A percentile compares a stretch with the other conserved stretches of the same genome.
Conservation (phyloP, 306 rosid species). For the Dryas octopetala region DNA sequence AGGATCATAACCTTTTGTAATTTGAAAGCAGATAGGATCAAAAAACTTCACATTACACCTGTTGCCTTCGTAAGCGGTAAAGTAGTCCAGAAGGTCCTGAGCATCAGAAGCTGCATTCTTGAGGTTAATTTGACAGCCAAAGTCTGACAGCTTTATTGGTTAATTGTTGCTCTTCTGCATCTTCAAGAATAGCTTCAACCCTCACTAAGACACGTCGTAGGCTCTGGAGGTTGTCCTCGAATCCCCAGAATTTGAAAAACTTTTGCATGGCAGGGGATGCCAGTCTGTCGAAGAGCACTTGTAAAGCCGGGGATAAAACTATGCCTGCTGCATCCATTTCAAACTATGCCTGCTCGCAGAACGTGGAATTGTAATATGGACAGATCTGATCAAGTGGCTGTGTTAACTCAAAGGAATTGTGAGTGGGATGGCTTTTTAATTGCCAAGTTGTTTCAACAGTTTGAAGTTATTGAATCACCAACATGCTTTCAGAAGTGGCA, state of each 20-base stretch:
- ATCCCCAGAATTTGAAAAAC: background rate
- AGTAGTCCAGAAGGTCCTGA: background rate
- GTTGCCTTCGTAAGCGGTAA: background rate
- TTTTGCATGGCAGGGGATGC: slow-evolving; percentile 7
- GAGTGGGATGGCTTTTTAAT: no score
- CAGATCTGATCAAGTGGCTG: no score
- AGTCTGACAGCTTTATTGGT: background rate
- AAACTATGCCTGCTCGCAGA: no score
- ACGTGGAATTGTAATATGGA: no score
- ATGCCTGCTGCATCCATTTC: no score
- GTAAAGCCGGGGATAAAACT: slow-evolving; percentile 12
- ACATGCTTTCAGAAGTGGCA: no score
- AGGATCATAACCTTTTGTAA: background rate
- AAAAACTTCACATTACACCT: background rate
- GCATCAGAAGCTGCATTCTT: background rate
- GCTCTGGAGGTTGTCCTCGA: background rate
- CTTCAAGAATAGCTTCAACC: slow-evolving; percentile 15
- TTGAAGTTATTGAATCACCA: no score
- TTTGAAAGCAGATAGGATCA: no score
- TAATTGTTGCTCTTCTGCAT: slow-evolving; percentile 14
- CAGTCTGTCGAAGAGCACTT: slow-evolving; percentile 17
- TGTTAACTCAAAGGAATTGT: no score
- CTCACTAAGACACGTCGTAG: background rate
- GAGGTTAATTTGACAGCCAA: slow-evolving; percentile 2
- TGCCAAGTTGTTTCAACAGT: no score